These are phyloP conservation scores for Opeltia flavorubescens DNA, from an alignment of 495 filamentous ascomycete species.

Conservation along the genomic window DNA sequence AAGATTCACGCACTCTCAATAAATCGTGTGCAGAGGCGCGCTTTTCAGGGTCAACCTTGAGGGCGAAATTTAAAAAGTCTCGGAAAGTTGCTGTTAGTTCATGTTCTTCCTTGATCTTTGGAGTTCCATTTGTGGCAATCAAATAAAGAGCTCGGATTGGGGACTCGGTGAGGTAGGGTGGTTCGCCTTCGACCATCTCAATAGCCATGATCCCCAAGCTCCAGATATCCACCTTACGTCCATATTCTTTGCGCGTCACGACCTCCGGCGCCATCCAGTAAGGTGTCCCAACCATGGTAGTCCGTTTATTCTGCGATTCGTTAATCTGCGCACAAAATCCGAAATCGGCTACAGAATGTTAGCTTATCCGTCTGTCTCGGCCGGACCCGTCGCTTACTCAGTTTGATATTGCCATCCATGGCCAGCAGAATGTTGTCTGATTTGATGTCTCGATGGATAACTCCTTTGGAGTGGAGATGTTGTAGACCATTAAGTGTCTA, in stretches of 20 bases:
- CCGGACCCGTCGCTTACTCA: slow-evolving; percentile 50
- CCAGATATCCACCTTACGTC: slow-evolving; percentile 98
- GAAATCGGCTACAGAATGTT: slow-evolving; percentile 65
- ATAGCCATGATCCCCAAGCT: slow-evolving; percentile 99
- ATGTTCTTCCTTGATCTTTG: slow-evolving; percentile 85
- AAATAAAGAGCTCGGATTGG: slow-evolving; percentile 86
- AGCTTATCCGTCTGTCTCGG: slow-evolving; percentile 15
- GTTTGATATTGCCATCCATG: slow-evolving; percentile 92
- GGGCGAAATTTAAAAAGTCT: slow-evolving; percentile 77
- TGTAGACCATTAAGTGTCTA: slow-evolving; percentile 81
- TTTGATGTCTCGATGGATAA: slow-evolving; percentile 98
- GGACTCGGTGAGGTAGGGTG: slow-evolving; percentile 90
- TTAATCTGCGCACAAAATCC: slow-evolving; percentile 99
- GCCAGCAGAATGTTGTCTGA: slow-evolving; percentile 94
- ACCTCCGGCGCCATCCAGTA: slow-evolving; percentile 99
- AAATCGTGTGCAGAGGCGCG: slow-evolving; percentile 87
- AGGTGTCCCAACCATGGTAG: slow-evolving; percentile 97
- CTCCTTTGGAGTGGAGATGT: slow-evolving; percentile 91
- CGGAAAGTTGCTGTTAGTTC: slow-evolving; percentile 65
- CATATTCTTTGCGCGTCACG: slow-evolving; percentile 93
- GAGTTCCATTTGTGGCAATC: slow-evolving; percentile 95
- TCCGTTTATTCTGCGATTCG: slow-evolving; percentile 89
- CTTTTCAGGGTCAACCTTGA: slow-evolving; percentile 95
- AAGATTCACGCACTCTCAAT: slow-evolving; percentile 52
- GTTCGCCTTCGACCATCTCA: slow-evolving; percentile 99